Base-by-base conservation (phyloP, 176 grass and related monocot species). In the Triticum dicoccoides region DNA sequence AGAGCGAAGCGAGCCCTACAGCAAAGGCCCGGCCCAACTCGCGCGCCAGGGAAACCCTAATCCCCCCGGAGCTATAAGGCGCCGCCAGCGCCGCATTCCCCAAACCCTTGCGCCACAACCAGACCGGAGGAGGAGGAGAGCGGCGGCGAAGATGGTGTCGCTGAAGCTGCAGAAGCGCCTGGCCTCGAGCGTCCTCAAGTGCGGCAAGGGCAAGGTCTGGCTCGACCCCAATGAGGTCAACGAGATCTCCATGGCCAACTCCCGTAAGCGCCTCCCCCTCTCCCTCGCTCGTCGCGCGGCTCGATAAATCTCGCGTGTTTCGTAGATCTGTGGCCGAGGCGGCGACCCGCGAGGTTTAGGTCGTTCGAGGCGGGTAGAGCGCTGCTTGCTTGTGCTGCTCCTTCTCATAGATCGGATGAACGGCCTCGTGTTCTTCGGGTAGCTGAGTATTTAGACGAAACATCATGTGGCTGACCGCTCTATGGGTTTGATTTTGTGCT, bases 171-270 rank as follows among this genome's bases (percentile, higher is more conserved):
- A 92, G 86, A 92, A 92, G 86, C 82, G 91, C 10, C 91, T 92
- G 24, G 79, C 91, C 65, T 37, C 88, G 14, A 92, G 91, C 84
- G 91, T 92, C 15, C 91, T 92, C 84, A 89, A 90, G 81, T 92
- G 91, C 69, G 88, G 91, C 30, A 92, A 92, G 88, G 88, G 91
- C 20, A 92, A 92, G 87, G 91, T 92, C 29, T 92, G 91, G 91
- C 91, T 92, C 30, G 91, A 92, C 77, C 91, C 91, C 75, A 92
- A 92, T 92, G 91, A 92, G 74, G 87, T 87, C 87, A 92, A 84
- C 80, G 91, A 92, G 87, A 92, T 92, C 88, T 90, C 91, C 69
- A 90, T 92, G 91, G 91, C 91, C 21, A 92, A 92, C 87, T 92
- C 91, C 24, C 84, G 91, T 92, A 64, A 89, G 88, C 9, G 20